Base-by-base conservation (phyloP, 2,329 filamentous ascomycete genomes). In the Fusarium pininemorale region DNA sequence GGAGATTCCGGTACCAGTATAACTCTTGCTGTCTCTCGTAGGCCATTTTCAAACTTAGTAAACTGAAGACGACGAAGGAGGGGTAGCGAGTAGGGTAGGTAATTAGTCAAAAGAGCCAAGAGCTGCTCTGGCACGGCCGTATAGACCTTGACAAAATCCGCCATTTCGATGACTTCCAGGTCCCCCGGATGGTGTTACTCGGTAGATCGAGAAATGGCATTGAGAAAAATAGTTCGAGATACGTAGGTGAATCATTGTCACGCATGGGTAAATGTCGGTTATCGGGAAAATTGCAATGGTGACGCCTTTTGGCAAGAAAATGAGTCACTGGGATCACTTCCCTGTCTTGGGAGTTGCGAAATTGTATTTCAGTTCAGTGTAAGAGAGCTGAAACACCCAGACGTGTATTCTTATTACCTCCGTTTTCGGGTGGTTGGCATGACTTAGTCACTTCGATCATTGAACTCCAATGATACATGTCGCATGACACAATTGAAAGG, bases 51-150 rank as follows among this genome's bases (percentile, higher is more conserved):
- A 42, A 83, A 80, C n/a, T 78, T 83, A 28, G 86, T 83, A 79
- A 90, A 91, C 69, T 92, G 89, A 10, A 93, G 82, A 6, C 91
- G 86, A n/a, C 92, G 87, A 51, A 90, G 84, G 9, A 93, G 81
- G 11, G 89, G 86, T 20, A 93, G 82, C 9, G 90, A 89, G 74
- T 87, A 82, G 0, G 91, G 91, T 14, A 92, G 81, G 39, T 88
- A 84, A 7, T 80, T 76, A 32, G 80, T 77, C 0, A 93, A 85
- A 18, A 88, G 84, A 6, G 74, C 63, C n/a, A 89, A 78, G 47
- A 91, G 80, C 69, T 70, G 72, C 16, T 64, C 70, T 1, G 84
- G 80, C 10, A 81, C 78, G 8, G 72, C 51, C 9, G 76, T 72
- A 59, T 82, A 83, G n/a, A 80, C 72, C 16, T 63, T 58, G 0